Evolutionary conservation across 805 yeast genomes (phyloP).

Genomic region (Starmerella cellae): DNA sequence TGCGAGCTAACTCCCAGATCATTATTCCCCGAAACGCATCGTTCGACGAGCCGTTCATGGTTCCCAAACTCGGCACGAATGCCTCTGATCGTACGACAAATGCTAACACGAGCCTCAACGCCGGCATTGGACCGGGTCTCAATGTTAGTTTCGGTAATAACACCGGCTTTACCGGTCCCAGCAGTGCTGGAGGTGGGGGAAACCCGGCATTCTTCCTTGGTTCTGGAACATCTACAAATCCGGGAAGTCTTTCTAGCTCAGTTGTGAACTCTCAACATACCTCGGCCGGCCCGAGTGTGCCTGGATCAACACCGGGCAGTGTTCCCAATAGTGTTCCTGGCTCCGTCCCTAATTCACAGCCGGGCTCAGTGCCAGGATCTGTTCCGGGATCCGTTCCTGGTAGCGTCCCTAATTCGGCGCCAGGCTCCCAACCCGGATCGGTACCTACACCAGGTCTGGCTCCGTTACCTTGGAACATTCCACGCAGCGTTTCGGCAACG

Average conservation of each 20-base stretch:
- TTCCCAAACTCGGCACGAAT: not conserved
- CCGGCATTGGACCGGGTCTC: too few relatives aligned
- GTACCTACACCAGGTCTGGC: not conserved
- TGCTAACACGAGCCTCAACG: too few relatives aligned
- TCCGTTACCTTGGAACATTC: not conserved
- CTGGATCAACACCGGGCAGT: not conserved
- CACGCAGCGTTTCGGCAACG: not conserved
- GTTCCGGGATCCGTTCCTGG: not conserved
- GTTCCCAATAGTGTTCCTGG: not conserved
- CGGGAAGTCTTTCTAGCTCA: too few relatives aligned
- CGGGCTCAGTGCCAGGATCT: not conserved
- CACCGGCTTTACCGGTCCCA: not conserved
- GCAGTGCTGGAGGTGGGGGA: not conserved
- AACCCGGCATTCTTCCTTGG: not conserved
- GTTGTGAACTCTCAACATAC: too few relatives aligned
- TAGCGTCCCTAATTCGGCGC: not conserved
- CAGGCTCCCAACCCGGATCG: constrained; percentile 1
- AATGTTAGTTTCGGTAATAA: too few relatives aligned
- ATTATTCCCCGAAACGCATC: not conserved
- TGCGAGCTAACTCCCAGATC: not conserved
- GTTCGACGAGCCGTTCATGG: not conserved
- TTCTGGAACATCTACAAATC: not conserved
- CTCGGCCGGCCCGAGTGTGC: not conserved
- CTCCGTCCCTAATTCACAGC: constrained; percentile 1
- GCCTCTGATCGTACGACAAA: too few relatives aligned